Evolutionary conservation across 164 flowering plant genomes (phyloP).

Genomic region (grape (Vitis vinifera)): ASM3070453v1 NC_081813.1:17849501-17850000

Average conservation of each 20-base stretch:
- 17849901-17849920: background rate
- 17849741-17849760: conserved; percentile 3
- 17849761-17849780: background rate
- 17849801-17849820: background rate
- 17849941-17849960: background rate
- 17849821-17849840: background rate
- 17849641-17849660: conserved; percentile 3
- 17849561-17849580: background rate
- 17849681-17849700: conserved; percentile 1
- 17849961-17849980: no score
- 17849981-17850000: no score
- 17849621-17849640: background rate
- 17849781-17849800: background rate
- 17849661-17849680: background rate
- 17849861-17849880: background rate
- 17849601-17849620: background rate
- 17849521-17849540: background rate
- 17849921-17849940: background rate
- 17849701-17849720: conserved; percentile 5
- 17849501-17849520: background rate
- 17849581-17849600: background rate
- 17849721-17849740: conserved; percentile 7
- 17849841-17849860: conserved; percentile 8
- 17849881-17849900: background rate
- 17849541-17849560: background rate